These are phyloP conservation scores for Aspergillus chevalieri DNA, from an alignment of 2,329 filamentous ascomycete species.

Conservation along the genomic window DNA sequence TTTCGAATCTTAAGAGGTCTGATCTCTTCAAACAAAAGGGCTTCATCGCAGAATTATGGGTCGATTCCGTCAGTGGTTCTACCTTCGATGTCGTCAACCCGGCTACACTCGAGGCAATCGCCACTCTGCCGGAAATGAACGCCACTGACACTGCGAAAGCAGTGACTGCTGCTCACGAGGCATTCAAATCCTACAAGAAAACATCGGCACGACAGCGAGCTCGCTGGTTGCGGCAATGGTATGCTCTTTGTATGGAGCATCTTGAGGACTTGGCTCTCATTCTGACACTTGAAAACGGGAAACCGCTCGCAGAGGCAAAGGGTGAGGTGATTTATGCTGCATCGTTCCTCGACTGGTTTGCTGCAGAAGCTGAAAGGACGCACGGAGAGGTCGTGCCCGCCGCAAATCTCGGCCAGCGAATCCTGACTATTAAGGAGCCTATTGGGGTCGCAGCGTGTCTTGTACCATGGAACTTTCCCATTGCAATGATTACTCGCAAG, in stretches of 20 bases:
- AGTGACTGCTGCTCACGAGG: conserved; percentile 1
- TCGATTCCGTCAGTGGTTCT: conserved; percentile 2
- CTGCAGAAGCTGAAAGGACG: conserved; percentile 44
- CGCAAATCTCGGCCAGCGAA: conserved; percentile 54
- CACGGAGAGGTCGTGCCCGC: conserved; percentile 53
- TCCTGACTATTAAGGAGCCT: conserved; percentile 73
- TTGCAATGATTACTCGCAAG: conserved; percentile 58
- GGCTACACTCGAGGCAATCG: conserved; percentile 5
- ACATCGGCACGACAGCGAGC: conserved; percentile 4
- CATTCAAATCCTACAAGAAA: conserved; percentile 3
- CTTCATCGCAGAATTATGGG: conserved; percentile 13
- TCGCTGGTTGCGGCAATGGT: conserved; percentile 46
- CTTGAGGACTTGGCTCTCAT: conserved; percentile 46
- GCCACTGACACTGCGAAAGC: conserved; percentile 2
- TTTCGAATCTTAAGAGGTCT: conserved; percentile 11
- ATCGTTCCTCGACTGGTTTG: conserved; percentile 49
- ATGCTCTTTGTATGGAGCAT: conserved; percentile 50
- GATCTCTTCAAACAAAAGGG: conserved; percentile 20
- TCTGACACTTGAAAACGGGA: conserved; percentile 58
- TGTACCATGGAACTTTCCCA: conserved; percentile 84
- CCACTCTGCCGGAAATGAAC: conserved; percentile 5
- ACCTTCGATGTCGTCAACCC: conserved; percentile 6
- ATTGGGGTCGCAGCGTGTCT: conserved; percentile 78
- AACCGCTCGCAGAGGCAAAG: conserved; percentile 47
- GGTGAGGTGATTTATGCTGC: conserved; percentile 46